Percentiles rank a stretch among this genome's conserved stretches.
These are phyloP conservation scores for Lumnitzera littorea DNA, from an alignment of 345 rosid genomes.

Conservation along the genomic window DNA sequence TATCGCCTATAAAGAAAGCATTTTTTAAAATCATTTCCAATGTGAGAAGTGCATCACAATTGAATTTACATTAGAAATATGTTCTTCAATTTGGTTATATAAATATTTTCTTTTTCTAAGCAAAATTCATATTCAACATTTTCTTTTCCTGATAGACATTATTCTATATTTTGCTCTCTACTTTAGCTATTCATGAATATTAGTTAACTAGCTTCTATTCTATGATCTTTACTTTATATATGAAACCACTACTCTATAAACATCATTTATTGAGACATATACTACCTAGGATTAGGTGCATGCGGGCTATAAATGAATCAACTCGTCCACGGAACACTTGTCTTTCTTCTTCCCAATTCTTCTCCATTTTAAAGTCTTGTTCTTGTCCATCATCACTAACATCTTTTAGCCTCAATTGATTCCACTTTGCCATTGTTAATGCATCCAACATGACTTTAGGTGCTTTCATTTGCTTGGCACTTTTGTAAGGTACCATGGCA, in stretches of 20 bases:
- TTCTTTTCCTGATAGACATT: not conserved
- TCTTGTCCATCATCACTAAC: constrained; percentile 7
- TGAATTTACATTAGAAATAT: not conserved
- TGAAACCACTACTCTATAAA: too few relatives aligned
- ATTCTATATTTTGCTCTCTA: too few relatives aligned
- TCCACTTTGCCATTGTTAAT: constrained; percentile 32
- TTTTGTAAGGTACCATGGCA: constrained; percentile 15
- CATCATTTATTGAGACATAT: not conserved
- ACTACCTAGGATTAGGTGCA: constrained; percentile 43
- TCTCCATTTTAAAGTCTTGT: constrained; percentile 14
- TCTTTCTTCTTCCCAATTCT: constrained; percentile 31
- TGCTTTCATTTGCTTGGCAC: not conserved
- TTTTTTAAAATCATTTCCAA: not conserved
- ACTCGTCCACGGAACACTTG: constrained; percentile 18
- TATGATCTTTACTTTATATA: not conserved
- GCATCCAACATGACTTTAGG: constrained; percentile 31
- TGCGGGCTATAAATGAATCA: constrained; percentile 20
- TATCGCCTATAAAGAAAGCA: constrained; percentile 31
- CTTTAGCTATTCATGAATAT: not conserved
- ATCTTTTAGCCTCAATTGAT: constrained; percentile 17
- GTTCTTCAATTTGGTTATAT: not conserved
- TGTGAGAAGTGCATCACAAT: not conserved
- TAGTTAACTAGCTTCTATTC: not conserved
- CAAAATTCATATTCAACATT: too few relatives aligned
- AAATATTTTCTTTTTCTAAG: too few relatives aligned